Evolutionary conservation across 2,329 filamentous ascomycete species (phyloP).

Genomic region (Diplodia seriata): DNA sequence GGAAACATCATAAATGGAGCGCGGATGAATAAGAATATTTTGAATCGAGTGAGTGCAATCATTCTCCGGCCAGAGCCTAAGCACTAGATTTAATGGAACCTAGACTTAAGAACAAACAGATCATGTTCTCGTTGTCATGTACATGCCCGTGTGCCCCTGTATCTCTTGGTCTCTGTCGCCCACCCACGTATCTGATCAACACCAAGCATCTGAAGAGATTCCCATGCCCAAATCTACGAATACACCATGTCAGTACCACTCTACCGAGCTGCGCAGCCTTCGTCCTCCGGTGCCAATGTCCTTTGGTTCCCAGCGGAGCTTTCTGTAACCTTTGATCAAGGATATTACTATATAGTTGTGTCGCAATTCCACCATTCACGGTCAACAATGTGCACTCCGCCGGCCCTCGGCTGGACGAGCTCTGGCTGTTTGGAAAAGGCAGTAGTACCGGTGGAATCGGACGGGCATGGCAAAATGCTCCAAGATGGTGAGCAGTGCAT

Average conservation of each 20-base stretch:
- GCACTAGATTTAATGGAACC: not conserved
- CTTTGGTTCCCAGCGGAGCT: no score
- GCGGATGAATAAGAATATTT: not conserved
- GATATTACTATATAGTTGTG: no score
- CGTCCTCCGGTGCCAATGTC: no score
- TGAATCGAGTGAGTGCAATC: not conserved
- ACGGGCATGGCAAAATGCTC: not conserved
- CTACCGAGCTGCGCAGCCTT: no score
- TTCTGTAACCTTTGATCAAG: no score
- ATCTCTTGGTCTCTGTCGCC: no score
- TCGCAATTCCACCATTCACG: not conserved
- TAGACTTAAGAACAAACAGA: not conserved
- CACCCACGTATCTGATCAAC: no score
- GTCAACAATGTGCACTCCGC: slow-evolving; percentile 17
- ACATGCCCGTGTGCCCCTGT: not conserved
- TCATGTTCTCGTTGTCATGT: not conserved
- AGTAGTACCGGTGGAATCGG: not conserved
- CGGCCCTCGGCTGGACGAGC: not conserved
- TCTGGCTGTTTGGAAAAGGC: slow-evolving; percentile 13
- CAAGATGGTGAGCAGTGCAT: no score
- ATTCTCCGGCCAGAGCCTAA: not conserved
- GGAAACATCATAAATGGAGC: not conserved
- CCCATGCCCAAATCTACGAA: no score
- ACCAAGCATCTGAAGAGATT: no score
- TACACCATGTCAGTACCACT: no score